Base-by-base conservation (phyloP, 768 basidiomycete species). In the Mycena floridula region DNA sequence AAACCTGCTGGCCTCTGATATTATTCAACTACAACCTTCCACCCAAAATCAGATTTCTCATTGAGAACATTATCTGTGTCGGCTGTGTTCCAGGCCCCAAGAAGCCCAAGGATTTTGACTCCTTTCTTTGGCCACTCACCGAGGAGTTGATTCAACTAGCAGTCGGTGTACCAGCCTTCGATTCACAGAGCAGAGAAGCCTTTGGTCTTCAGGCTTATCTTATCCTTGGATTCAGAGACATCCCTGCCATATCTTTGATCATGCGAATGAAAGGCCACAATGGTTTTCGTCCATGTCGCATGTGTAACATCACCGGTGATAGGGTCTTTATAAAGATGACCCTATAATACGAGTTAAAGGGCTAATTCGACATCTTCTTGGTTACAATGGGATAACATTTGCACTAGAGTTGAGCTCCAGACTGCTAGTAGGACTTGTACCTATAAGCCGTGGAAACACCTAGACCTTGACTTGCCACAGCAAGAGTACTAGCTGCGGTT, bases 31-130 rank as follows among this genome's bases (percentile, higher is more conserved):
- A n/a, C n/a, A n/a, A n/a, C n/a, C n/a, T 69, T 0, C 63, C 60
- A 3, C 65, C 65, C 0, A 50, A 61, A 15, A 40, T 54, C 4
- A 52, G 53, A 1, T 59, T 54, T 16, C 60, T 59, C 22, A 36
- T 53, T 8, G 35, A 50, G 2, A 50, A 65, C 24, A 53, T 66
- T 9, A 40, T 68, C 3, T 53, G 50, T 12, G 27, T 66, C 5
- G 56, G 59, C 2, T 44, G 65, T 42, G 63, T 69, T 37, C 67
- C 64, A 3, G 61, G 68, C 0, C 68, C 63, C 1, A 49, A 53
- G 16, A 57, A 58, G 30, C 56, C 64, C 0, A 47, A 52, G 8
- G 58, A 65, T 40, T 23, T 63, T 4, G 54, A 56, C 32, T 68
- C 64, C 0, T 68, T 68, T 36, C 50, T 58, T 1, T 52, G 42